A percentile compares a stretch with the other conserved stretches of the same genome.
Conservation (phyloP, 176 grass and related monocot species). For the Avena sativa region DNA sequence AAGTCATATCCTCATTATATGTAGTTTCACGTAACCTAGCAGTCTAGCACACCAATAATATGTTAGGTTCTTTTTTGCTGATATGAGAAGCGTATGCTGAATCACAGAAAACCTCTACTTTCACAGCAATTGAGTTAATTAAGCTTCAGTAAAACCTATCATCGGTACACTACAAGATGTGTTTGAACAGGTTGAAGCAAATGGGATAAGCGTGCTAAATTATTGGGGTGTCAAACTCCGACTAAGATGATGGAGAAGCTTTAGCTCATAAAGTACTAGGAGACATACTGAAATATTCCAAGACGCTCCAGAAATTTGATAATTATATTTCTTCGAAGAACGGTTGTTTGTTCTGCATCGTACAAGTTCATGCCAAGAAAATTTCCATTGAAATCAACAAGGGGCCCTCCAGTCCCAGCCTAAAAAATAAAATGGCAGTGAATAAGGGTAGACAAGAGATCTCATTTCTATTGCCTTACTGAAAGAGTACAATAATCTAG, state of each 20-base stretch:
- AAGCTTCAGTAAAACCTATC: background rate
- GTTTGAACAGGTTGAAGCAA: background rate
- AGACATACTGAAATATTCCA: background rate
- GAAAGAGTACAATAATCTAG: background rate
- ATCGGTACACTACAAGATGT: background rate
- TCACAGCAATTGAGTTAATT: too few species aligned
- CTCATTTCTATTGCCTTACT: background rate
- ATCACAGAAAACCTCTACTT: background rate
- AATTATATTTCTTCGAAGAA: background rate
- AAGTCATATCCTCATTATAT: background rate
- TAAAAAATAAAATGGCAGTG: background rate
- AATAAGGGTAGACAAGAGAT: background rate
- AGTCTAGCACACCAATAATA: too few species aligned
- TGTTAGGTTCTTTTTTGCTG: background rate
- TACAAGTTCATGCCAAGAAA: conserved; percentile 8
- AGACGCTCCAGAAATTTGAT: background rate
- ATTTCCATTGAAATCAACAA: conserved; percentile 7
- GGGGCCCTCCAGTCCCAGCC: conserved; percentile 2
- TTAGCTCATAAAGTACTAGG: background rate
- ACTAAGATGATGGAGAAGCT: background rate
- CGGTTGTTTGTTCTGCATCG: background rate
- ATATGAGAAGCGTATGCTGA: background rate
- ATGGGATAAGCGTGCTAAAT: background rate
- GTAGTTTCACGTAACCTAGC: background rate
- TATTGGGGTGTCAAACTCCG: background rate